Conservation (phyloP, 768 basidiomycete species). For the Daedaleopsis nitida region DNA sequence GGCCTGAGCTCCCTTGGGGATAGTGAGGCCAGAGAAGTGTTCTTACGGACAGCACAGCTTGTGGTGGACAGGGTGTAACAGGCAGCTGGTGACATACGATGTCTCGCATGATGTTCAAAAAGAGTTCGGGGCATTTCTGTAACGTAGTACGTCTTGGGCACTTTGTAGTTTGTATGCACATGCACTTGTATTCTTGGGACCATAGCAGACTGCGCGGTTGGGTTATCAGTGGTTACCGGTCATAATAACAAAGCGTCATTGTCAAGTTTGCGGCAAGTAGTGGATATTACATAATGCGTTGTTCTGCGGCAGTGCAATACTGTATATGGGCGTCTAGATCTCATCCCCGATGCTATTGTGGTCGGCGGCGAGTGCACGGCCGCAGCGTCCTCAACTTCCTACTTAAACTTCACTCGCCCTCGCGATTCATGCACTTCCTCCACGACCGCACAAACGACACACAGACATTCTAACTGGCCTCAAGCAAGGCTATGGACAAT, state of each 20-base stretch:
- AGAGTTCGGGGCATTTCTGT: not conserved
- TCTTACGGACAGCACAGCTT: constrained; percentile 38
- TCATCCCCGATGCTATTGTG: constrained; percentile 11
- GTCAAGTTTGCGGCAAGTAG: too few species aligned
- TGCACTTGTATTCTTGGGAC: not conserved
- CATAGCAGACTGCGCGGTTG: too few species aligned
- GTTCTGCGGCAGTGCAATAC: not conserved
- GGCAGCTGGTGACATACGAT: not conserved
- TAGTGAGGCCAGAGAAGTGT: constrained; percentile 30
- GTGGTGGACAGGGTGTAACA: constrained; percentile 15
- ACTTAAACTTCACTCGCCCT: constrained; percentile 1
- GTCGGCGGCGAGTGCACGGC: constrained; percentile 8
- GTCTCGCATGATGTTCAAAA: not conserved
- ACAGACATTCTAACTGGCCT: not conserved
- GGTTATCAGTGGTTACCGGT: too few species aligned
- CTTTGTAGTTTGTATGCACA: not conserved
- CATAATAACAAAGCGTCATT: too few species aligned
- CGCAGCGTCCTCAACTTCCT: constrained; percentile 6
- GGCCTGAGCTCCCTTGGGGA: not conserved
- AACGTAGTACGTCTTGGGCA: not conserved
- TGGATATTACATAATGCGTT: too few species aligned
- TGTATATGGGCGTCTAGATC: constrained; percentile 9
- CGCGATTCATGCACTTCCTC: constrained; percentile 12
- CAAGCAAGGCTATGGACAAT: constrained; percentile 20
- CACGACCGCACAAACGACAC: not conserved